A percentile compares a stretch with the other conserved stretches of the same genome.
These are phyloP conservation scores for Pyrenochaeta sp. DNA, from an alignment of 2,329 filamentous ascomycete species.

Conservation along the genomic window DNA sequence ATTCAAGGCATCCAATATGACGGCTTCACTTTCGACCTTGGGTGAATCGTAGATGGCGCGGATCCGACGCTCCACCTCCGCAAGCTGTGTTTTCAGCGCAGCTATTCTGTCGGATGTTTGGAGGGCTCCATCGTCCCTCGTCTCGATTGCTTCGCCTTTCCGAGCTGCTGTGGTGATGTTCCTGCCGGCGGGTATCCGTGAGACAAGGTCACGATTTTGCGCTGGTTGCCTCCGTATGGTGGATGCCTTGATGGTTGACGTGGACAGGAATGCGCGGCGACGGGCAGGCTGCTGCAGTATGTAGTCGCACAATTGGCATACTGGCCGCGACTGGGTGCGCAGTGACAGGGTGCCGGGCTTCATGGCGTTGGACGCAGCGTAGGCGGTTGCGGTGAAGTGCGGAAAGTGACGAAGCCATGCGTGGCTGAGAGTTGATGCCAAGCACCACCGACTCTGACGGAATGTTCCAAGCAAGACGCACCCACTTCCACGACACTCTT, in stretches of 20 bases:
- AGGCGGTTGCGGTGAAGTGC: constrained; percentile 21
- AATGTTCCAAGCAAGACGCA: constrained; percentile 19
- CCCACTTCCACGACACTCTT: constrained; percentile 26
- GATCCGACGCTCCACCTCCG: constrained; percentile 38
- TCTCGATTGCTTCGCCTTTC: constrained; percentile 22
- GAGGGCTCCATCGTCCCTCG: constrained; percentile 14
- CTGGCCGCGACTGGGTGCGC: constrained; percentile 37
- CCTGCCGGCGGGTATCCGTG: constrained; percentile 26
- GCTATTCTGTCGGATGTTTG: constrained; percentile 30
- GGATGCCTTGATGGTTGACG: constrained; percentile 34
- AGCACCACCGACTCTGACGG: constrained; percentile 5
- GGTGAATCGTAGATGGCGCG: constrained; percentile 33
- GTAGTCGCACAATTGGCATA: constrained; percentile 47
- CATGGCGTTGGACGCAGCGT: constrained; percentile 27
- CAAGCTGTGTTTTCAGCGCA: constrained; percentile 30
- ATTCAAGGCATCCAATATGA: constrained; percentile 29
- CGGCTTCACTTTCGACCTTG: constrained; percentile 36
- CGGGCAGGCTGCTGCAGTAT: constrained; percentile 37
- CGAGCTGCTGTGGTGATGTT: constrained; percentile 29
- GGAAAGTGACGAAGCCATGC: constrained; percentile 27
- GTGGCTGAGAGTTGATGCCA: constrained; percentile 18
- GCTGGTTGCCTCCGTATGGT: constrained; percentile 33
- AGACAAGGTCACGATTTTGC: constrained; percentile 22
- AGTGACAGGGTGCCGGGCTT: constrained; percentile 37
- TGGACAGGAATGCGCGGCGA: constrained; percentile 39